Evolutionary conservation across 495 filamentous ascomycete genomes (phyloP).

Genomic region (Bathelium albidoporum): DNA sequence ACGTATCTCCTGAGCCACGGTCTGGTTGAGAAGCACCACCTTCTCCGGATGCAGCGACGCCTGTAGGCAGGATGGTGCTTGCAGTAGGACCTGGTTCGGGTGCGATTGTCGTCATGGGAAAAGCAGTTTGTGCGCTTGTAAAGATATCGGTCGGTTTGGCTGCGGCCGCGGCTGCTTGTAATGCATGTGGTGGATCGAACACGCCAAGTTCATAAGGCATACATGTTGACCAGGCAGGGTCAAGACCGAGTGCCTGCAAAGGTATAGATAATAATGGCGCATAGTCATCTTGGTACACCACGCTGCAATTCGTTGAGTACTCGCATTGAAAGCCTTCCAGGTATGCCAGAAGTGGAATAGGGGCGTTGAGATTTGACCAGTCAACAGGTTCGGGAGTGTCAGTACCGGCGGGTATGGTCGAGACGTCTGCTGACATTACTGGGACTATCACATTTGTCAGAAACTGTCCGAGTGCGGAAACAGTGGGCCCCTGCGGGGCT

Average conservation of each 20-base stretch:
- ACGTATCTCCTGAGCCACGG: background rate
- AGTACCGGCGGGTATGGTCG: too few relatives aligned
- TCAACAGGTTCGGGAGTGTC: background rate
- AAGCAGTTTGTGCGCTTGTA: background rate
- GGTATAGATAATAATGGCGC: background rate
- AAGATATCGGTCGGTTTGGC: background rate
- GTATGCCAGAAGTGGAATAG: background rate
- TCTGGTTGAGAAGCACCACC: background rate
- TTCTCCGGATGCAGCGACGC: background rate
- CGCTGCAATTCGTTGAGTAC: background rate
- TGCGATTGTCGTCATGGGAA: background rate
- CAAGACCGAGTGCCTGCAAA: background rate
- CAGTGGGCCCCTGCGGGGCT: too few relatives aligned
- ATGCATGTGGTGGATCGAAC: slow-evolving; percentile 5
- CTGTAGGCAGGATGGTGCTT: background rate
- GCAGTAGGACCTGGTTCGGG: background rate
- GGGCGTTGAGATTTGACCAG: background rate
- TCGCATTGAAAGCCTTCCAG: background rate
- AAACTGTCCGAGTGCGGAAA: too few relatives aligned
- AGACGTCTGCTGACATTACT: too few relatives aligned
- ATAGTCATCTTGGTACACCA: slow-evolving; percentile 1
- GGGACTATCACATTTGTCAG: too few relatives aligned
- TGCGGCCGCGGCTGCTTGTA: background rate
- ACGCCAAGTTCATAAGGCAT: background rate
- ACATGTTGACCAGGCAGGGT: slow-evolving; percentile 9